These are phyloP conservation scores for Rhynchospora breviuscula DNA, from an alignment of 176 grass and related monocot genomes.

Conservation along the genomic window DNA sequence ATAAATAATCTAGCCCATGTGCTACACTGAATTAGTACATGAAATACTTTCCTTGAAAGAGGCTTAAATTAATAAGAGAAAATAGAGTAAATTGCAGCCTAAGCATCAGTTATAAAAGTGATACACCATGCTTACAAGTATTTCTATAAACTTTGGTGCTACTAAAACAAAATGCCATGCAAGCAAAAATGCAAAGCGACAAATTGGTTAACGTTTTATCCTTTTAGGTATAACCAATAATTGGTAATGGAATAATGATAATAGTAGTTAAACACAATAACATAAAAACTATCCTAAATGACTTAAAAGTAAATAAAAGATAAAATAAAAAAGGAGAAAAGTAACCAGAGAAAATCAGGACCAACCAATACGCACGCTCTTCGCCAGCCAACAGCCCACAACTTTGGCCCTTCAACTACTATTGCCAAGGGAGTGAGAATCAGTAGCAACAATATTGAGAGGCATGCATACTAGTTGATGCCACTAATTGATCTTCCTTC, in stretches of 20 bases:
- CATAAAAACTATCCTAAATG: background rate
- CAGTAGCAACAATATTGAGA: conserved; percentile 71
- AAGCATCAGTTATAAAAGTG: background rate
- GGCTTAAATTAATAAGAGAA: background rate
- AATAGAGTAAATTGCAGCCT: background rate
- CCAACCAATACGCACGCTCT: conserved; percentile 55
- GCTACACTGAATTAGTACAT: background rate
- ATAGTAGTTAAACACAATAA: background rate
- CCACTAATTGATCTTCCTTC: conserved; percentile 71
- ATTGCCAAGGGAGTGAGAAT: conserved; percentile 79
- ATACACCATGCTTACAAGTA: background rate
- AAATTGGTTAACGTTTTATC: background rate
- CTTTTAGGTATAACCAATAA: background rate
- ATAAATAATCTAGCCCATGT: background rate
- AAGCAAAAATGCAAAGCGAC: background rate
- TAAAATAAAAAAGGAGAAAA: background rate
- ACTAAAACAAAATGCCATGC: background rate
- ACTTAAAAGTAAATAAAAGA: background rate
- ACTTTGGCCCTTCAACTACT: conserved; percentile 72
- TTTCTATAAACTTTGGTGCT: background rate
- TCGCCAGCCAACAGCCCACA: conserved; percentile 85
- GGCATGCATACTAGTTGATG: conserved; percentile 95
- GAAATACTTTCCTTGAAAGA: background rate
- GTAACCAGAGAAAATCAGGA: conserved; percentile 76
- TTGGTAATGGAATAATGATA: background rate